Evolutionary conservation across 2,329 filamentous ascomycete genomes (phyloP), one percentile per base, ranked within the genome.

Genomic region (Phaeoacremonium minimum): DNA sequence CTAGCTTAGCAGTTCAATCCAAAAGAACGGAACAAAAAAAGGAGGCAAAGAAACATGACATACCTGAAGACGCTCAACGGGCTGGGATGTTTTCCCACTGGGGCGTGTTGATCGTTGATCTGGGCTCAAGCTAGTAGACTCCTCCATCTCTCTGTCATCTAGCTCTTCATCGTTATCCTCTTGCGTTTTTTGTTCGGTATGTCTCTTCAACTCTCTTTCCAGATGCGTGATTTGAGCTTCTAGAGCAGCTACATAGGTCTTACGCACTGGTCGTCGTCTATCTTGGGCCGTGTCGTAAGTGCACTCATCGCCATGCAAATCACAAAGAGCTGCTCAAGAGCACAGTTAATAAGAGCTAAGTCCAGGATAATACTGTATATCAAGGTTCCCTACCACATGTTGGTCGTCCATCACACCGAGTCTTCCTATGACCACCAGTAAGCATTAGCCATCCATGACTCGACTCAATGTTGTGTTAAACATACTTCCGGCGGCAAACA

Each of bases 201-300:
- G 22, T 9, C n/a, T 26, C 22, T 26, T n/a, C 22, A 26, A n/a
- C 9, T 9, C 22, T 26, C 22, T n/a, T 13, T 32, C 30, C 5
- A 32, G 7, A 14, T 17, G 18, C 5, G 30, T 17, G 6, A 32
- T 17, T 7, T 17, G 30, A 13, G 15, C 30, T 17, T 32, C 30
- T 7, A 32, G 30, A 17, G 30, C 30, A 18, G 30, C 30, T 7
- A 32, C 30, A 18, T 32, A 32, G 8, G 30, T 17, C 14, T 32
- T 32, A 17, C 15, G 18, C 16, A 32, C 30, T 16, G 30, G 30
- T 7, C 30, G 30, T 17, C 30, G 8, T 18, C 30, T 32, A 17
- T 32, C 30, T 6, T 17, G 30, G 30, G 30, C 30, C 7, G 30
- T 32, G 17, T 32, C 30, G 16, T 32, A 32, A 12, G 14, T 16